phyloP scores from a whole-genome alignment of 169 alveolate genomes.

The Pseudocohnilembus persalinus region DNA sequence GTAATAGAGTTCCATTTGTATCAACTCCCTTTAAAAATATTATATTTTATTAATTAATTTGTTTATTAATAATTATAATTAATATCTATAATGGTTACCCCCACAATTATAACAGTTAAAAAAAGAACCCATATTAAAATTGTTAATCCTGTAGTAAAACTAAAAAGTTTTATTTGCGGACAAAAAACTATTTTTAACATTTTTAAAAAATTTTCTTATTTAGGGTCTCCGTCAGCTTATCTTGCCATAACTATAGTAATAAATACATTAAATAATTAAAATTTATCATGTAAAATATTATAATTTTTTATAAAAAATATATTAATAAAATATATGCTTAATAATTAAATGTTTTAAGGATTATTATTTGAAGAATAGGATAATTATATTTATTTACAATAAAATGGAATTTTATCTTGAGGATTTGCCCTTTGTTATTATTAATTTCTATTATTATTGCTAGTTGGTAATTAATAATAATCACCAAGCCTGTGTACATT shows the following conservation, averaged over 20 bases:
- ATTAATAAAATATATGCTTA: no score
- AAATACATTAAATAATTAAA: no score
- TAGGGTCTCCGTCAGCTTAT: background rate
- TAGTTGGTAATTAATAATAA: background rate
- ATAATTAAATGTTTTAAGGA: no score
- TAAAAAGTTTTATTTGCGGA: constrained; percentile 10
- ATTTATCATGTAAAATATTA: background rate
- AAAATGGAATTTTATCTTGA: background rate
- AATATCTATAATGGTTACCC: background rate
- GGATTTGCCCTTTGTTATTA: background rate
- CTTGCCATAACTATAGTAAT: background rate
- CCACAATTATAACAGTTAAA: background rate
- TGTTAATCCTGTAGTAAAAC: constrained; percentile 10
- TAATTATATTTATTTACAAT: background rate
- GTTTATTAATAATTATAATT: background rate
- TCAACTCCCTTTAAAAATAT: background rate
- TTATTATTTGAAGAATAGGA: no score
- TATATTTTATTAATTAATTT: background rate
- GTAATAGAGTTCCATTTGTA: background rate
- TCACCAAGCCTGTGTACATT: background rate
- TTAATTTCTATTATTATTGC: background rate
- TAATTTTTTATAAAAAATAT: no score
- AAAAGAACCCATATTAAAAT: background rate
- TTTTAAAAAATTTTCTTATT: constrained; percentile 13
- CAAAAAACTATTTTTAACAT: constrained; percentile 16